Conservation (phyloP, 2,329 filamentous ascomycete genomes). For the Aspergillus terreus region DNA sequence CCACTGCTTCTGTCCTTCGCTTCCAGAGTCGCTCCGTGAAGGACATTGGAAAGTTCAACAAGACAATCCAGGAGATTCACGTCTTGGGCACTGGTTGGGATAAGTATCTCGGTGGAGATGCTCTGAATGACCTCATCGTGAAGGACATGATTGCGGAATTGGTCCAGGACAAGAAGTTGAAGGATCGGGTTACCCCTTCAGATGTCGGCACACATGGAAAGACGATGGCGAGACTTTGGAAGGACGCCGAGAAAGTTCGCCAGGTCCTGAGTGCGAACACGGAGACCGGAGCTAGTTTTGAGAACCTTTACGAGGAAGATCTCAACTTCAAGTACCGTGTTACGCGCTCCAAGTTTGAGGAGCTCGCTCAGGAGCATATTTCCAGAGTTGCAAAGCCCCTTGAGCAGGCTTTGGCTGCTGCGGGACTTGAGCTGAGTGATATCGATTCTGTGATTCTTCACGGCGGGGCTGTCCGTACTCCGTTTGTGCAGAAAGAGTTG, state of each 20-base stretch:
- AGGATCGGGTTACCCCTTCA: conserved; percentile 34
- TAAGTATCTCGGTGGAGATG: conserved; percentile 80
- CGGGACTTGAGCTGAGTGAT: conserved; percentile 69
- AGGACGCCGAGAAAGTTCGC: conserved; percentile 81
- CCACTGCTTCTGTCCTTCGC: conserved; percentile 81
- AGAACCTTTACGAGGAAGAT: conserved; percentile 80
- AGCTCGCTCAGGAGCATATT: conserved; percentile 65
- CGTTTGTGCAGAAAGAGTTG: conserved; percentile 87
- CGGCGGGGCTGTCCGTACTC: conserved; percentile 83
- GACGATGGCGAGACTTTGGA: conserved; percentile 83
- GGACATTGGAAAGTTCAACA: conserved; percentile 89
- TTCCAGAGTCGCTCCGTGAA: conserved; percentile 89
- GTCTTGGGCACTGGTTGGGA: conserved; percentile 88
- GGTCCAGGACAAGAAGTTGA: conserved; percentile 59
- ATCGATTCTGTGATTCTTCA: conserved; percentile 90
- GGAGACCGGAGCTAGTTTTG: conserved; percentile 75
- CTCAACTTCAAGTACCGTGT: conserved; percentile 93
- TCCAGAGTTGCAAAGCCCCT: conserved; percentile 67
- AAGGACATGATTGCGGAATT: conserved; percentile 85
- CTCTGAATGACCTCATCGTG: conserved; percentile 81
- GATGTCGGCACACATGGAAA: conserved; percentile 69
- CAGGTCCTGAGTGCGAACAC: conserved; percentile 92
- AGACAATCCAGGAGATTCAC: conserved; percentile 93
- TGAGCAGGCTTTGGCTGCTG: conserved; percentile 67
- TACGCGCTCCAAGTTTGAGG: conserved; percentile 74